phyloP scores from a whole-genome alignment of 768 basidiomycete species.

The Harrya chromipes region DNA sequence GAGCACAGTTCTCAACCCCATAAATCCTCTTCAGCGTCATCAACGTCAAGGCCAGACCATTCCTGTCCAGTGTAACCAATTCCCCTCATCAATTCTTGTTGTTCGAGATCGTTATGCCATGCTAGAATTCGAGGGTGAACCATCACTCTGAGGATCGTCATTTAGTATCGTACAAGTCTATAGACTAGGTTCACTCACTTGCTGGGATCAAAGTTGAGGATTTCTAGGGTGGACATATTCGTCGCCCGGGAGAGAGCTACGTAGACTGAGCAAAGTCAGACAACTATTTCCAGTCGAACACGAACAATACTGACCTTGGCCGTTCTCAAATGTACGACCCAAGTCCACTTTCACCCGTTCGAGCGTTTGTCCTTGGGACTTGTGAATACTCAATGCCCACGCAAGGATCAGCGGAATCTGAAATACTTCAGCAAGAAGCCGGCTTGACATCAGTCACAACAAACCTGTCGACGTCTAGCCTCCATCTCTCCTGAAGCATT shows the following conservation, averaged over 20 bases:
- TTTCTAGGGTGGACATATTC: conserved; percentile 59
- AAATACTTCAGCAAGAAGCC: conserved; percentile 14
- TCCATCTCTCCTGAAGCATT: conserved; percentile 58
- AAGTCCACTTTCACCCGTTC: conserved; percentile 82
- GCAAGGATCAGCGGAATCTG: conserved; percentile 66
- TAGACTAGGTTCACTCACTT: conserved; percentile 42
- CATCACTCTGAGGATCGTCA: conserved; percentile 44
- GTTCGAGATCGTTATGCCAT: conserved; percentile 45
- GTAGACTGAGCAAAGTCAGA: conserved; percentile 43
- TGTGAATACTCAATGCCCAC: conserved; percentile 87
- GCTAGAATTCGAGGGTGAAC: conserved; percentile 62
- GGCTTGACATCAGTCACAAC: conserved; percentile 1
- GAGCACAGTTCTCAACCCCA: conserved; percentile 11
- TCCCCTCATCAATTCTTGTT: conserved; percentile 9
- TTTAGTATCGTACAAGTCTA: neutral
- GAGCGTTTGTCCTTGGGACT: conserved; percentile 88
- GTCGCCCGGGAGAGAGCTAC: conserved; percentile 75
- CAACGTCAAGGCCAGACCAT: conserved; percentile 34
- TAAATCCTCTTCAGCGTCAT: conserved; percentile 35
- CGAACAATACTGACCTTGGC: conserved; percentile 51
- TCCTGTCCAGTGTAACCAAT: conserved; percentile 16
- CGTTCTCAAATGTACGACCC: conserved; percentile 71
- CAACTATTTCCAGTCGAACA: neutral
- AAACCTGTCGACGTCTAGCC: conserved; percentile 58
- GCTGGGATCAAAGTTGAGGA: conserved; percentile 55